Conservation (phyloP, 164 flowering plant genomes). For the grape (Vitis vinifera) region ASM3070453v1 NC_081811.1:22159001-22159500, state of each 20-base stretch:
- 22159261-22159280: neutral
- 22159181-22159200: neutral
- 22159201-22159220: neutral
- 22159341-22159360: constrained; percentile 52
- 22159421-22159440: constrained; percentile 66
- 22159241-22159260: neutral
- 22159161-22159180: neutral
- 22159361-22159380: constrained; percentile 67
- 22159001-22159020: neutral
- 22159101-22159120: neutral
- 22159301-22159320: constrained; percentile 37
- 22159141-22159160: constrained; percentile 3
- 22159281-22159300: constrained; percentile 5
- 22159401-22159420: constrained; percentile 66
- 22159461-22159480: constrained; percentile 53
- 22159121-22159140: neutral
- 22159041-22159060: neutral
- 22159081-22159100: neutral
- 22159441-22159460: constrained; percentile 65
- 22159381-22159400: constrained; percentile 73
- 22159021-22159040: neutral
- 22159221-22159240: neutral
- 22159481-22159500: constrained; percentile 59
- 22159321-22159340: constrained; percentile 13
- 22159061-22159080: neutral